Percentiles rank a stretch among this genome's conserved stretches.
These are phyloP conservation scores for Psidium guajava DNA, from an alignment of 345 rosid species.

Conservation along the genomic window DNA sequence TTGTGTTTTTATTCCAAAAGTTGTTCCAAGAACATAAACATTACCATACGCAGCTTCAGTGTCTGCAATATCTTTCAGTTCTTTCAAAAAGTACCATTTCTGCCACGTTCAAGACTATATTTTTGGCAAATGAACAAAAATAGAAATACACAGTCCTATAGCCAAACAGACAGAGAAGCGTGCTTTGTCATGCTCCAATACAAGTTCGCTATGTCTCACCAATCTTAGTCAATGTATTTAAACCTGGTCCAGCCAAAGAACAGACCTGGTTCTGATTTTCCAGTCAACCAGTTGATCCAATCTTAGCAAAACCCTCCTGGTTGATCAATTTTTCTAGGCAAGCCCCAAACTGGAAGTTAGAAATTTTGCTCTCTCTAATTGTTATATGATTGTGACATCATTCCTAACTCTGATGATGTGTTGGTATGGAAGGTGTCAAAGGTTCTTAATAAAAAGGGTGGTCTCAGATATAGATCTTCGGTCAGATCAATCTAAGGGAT, in stretches of 20 bases:
- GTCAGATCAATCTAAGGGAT: neutral
- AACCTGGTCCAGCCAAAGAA: neutral
- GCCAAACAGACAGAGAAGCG: neutral
- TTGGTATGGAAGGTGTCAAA: neutral
- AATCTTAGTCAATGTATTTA: neutral
- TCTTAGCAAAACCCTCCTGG: neutral
- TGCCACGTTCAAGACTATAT: neutral
- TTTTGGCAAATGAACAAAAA: neutral
- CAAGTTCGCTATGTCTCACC: too few relatives aligned
- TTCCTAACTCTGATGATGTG: neutral
- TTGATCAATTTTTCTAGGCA: neutral
- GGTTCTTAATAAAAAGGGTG: neutral
- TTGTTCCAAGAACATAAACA: too few relatives aligned
- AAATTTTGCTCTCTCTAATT: neutral
- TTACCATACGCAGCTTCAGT: too few relatives aligned
- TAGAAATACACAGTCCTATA: neutral
- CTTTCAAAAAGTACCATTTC: neutral
- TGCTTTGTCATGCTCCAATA: neutral
- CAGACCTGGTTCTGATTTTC: neutral
- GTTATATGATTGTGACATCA: neutral
- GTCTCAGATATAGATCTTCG: neutral
- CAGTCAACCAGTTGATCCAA: neutral
- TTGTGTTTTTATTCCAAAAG: too few relatives aligned
- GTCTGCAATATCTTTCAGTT: neutral
- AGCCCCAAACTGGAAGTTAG: neutral